These are phyloP conservation scores for Debaryomyces robertsiae DNA, from an alignment of 1,139 yeast genomes.

Conservation along the genomic window DNA sequence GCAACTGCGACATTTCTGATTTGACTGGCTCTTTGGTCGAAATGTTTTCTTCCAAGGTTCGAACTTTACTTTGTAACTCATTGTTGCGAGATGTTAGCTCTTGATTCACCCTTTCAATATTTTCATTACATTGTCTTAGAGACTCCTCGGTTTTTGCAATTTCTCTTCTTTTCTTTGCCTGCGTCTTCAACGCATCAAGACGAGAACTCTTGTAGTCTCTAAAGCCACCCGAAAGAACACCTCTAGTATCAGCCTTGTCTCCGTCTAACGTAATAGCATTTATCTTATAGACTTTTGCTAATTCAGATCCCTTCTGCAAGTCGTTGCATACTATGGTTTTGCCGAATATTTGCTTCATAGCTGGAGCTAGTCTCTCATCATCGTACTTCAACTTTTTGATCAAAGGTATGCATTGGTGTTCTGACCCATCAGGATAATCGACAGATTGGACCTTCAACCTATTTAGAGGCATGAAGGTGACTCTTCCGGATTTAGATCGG, in stretches of 20 bases:
- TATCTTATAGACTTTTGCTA: conserved; percentile 63
- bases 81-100: conserved; percentile 38
- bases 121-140: conserved; percentile 22
- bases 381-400: conserved; percentile 70
- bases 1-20: conserved; percentile 41
- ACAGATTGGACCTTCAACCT: conserved; percentile 49
- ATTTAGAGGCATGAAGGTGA: conserved; percentile 88
- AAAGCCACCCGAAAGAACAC: conserved; percentile 89
- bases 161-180: conserved; percentile 55
- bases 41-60: conserved; percentile 35
- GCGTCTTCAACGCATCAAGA: conserved; percentile 65
- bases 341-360: conserved; percentile 80
- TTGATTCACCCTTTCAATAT: conserved; percentile 30
- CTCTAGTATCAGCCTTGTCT: conserved; percentile 80
- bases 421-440: conserved; percentile 57
- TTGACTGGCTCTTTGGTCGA: conserved; percentile 48
- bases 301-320: conserved; percentile 66
- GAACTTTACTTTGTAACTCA: conserved; percentile 47
- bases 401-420: conserved; percentile 68
- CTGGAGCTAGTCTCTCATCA: conserved; percentile 53
- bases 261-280: conserved; percentile 91
- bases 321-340: conserved; percentile 76
- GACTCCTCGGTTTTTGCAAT: conserved; percentile 38
- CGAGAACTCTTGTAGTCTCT: conserved; percentile 70
- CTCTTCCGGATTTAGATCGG: conserved; percentile 76